Evolutionary conservation across 768 basidiomycete genomes (phyloP).

Genomic region (Rossbeevera mucosa): DNA sequence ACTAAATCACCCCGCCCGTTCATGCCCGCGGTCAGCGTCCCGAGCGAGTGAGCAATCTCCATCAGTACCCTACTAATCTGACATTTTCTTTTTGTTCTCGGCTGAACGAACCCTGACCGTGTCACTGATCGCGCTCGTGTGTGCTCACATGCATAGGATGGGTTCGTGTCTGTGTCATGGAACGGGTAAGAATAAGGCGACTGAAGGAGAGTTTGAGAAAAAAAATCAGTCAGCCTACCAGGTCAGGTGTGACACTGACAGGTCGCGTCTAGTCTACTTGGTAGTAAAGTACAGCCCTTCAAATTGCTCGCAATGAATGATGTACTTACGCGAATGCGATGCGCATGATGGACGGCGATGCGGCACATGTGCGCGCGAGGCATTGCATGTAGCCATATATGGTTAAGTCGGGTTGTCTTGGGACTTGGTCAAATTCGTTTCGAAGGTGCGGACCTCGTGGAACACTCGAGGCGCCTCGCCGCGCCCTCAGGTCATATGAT

Average conservation of each 20-base stretch:
- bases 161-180: background rate
- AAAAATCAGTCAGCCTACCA: background rate
- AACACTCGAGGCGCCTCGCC: constrained; percentile 20
- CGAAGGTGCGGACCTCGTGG: constrained; percentile 24
- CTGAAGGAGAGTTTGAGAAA: background rate
- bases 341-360: background rate
- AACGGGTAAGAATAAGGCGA: background rate
- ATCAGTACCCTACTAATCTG: background rate
- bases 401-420: constrained; percentile 5
- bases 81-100: background rate
- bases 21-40: background rate
- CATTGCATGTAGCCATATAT: constrained; percentile 23
- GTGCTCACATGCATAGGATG: background rate
- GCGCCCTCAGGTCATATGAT: background rate
- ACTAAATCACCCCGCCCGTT: background rate
- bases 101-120: background rate
- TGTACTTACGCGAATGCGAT: background rate
- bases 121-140: background rate
- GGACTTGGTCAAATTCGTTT: background rate
- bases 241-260: background rate
- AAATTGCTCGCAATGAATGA: background rate
- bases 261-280: background rate
- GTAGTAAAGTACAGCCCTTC: background rate
- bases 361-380: background rate
- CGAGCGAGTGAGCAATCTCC: background rate